Conservation (phyloP, 768 basidiomycete species). For the Naganishia vaughanmartiniae region DNA sequence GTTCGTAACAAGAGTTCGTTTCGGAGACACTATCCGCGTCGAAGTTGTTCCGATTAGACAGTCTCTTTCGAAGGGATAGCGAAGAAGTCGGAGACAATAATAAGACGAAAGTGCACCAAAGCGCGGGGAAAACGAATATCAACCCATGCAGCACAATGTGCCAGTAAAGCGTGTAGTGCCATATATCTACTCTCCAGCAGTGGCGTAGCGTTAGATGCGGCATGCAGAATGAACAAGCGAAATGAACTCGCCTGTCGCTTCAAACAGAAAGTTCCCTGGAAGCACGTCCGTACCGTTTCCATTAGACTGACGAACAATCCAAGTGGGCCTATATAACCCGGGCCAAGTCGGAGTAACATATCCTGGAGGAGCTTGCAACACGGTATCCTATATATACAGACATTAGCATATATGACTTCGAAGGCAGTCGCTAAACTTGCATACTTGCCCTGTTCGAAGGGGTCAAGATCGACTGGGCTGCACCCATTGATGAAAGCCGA, state of each 20-base stretch:
- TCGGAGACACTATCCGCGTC: neutral
- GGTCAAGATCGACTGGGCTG: constrained; percentile 21
- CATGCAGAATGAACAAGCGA: neutral
- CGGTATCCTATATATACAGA: constrained; percentile 3
- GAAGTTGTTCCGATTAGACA: neutral
- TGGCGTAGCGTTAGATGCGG: neutral
- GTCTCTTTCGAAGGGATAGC: constrained; percentile 2
- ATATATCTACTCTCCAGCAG: constrained; percentile 20
- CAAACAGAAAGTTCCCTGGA: constrained; percentile 14
- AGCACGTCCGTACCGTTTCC: constrained; percentile 18
- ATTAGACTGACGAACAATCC: constrained; percentile 1
- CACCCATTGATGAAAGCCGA: neutral
- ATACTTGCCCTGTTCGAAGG: constrained; percentile 21
- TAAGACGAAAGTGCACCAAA: constrained; percentile 32
- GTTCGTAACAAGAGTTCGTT: neutral
- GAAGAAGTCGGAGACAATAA: constrained; percentile 31
- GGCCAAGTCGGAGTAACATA: constrained; percentile 21
- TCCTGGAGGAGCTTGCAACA: constrained; percentile 17
- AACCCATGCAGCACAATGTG: constrained; percentile 30
- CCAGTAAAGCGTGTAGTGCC: constrained; percentile 35
- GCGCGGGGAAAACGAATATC: constrained; percentile 30
- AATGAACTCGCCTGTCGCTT: neutral
- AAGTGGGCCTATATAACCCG: constrained; percentile 5
- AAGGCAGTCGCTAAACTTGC: neutral
- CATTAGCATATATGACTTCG: neutral